Base-by-base conservation (phyloP, 495 filamentous ascomycete species). In the Viridothelium virens region DNA sequence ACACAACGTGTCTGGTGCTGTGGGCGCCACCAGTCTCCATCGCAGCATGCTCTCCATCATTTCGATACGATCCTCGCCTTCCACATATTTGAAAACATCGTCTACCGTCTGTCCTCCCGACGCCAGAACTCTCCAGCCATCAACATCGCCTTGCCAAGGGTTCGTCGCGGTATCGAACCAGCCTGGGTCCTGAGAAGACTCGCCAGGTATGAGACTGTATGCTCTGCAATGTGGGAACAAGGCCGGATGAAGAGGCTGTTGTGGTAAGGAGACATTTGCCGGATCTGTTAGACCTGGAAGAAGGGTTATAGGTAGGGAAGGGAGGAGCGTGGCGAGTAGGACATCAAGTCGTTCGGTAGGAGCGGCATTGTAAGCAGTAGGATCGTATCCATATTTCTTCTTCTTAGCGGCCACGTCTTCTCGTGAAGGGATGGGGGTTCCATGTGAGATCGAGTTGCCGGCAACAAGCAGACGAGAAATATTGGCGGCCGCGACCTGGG, bases 361-460 rank as follows among this genome's bases (percentile, higher is more conserved):
- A 0, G 87, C 76, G 11, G 92, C 80, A 74, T 97, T 94, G 79
- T 96, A 97, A 1, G 89, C 76, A 38, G 86, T 85, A 63, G 89
- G 85, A 75, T 97, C 94, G 78, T 97, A 97, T 63, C 95, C 93
- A 77, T 97, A 97, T 69, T 94, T 96, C 73, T 93, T 96, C 65
- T 84, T 86, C 69, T 83, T 83, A 41, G 62, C 67, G 71, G 76
- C 74, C 16, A 85, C 75, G 14, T 83, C 81, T 37, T 87, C 81
- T 14, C 80, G 74, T 3, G 76, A 71, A 2, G 75, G 72, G 7
- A 83, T 77, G 0, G 79, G 81, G 10, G 70, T 76, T 18, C 74
- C 71, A 68, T 80, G 69, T 0, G 84, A 81, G 31, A 97, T 83
- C 3, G 92, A 96, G 75, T 96, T 92, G 16, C 94, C 94, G 5